phyloP scores from a whole-genome alignment of 192 early-diverging fungal species.

The Rhizoclosmatium globosum region DNA sequence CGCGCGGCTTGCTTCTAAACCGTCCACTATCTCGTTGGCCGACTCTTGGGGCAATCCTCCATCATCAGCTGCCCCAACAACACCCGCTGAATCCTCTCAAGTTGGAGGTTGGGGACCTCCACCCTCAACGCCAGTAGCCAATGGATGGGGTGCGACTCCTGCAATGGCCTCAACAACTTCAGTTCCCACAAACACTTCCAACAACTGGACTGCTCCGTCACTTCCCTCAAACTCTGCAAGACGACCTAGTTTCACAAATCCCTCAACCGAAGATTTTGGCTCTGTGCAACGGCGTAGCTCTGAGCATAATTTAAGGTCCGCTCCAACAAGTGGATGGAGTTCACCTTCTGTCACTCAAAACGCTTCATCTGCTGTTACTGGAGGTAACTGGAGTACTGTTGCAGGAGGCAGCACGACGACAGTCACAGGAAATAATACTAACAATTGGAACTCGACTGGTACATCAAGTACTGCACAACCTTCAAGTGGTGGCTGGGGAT shows the following conservation, averaged over 20 bases:
- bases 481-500: constrained; percentile 3
- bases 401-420: too few relatives aligned
- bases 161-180: background rate
- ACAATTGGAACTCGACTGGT: background rate
- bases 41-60: background rate
- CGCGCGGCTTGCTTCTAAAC: too few relatives aligned
- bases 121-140: background rate
- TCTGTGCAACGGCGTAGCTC: too few relatives aligned
- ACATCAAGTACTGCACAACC: background rate
- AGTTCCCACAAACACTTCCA: background rate
- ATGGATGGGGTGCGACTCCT: constrained; percentile 5
- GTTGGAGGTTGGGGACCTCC: constrained; percentile 7
- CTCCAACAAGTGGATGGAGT: constrained; percentile 2
- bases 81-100: background rate
- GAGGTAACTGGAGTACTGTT: too few relatives aligned
- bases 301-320: background rate
- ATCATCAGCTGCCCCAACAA: background rate
- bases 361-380: too few relatives aligned
- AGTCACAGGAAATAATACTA: background rate
- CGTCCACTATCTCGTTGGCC: background rate
- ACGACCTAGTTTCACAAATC: background rate
- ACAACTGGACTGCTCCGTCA: background rate
- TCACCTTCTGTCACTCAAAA: background rate
- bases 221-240: background rate
- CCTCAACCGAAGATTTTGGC: background rate